A percentile compares a stretch with the other conserved stretches of the same genome.
Conservation (phyloP, 192 early-diverging fungal genomes). For the Mycoemilia scoparia region DNA sequence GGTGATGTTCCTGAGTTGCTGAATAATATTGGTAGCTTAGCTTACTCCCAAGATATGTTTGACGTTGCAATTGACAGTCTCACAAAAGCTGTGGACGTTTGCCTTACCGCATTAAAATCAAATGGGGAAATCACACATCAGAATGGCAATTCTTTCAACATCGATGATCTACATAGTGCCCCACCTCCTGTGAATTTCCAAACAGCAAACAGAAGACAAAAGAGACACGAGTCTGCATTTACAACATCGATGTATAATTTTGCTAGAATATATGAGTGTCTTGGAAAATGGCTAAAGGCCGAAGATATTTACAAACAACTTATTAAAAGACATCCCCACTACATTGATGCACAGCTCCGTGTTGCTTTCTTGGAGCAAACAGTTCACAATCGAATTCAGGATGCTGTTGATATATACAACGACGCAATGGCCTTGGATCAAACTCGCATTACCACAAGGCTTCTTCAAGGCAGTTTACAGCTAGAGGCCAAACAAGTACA, state of each 20-base stretch:
- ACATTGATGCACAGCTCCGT: constrained; percentile 62
- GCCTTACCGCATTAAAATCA: too few relatives aligned
- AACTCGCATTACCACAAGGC: constrained; percentile 41
- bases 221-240: constrained; percentile 7
- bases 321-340: constrained; percentile 41
- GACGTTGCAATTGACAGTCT: too few relatives aligned
- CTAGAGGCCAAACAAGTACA: constrained; percentile 37
- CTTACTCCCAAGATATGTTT: too few relatives aligned
- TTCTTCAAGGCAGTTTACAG: constrained; percentile 55
- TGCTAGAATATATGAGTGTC: constrained; percentile 46
- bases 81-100: too few relatives aligned
- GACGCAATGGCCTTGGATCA: constrained; percentile 42
- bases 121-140: too few relatives aligned
- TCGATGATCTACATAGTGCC: too few relatives aligned
- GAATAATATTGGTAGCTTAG: too few relatives aligned
- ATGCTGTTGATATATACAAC: constrained; percentile 41
- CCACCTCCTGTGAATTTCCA: neutral
- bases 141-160: too few relatives aligned
- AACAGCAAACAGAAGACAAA: constrained; percentile 3
- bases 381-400: constrained; percentile 26
- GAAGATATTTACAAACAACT: constrained; percentile 45
- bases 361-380: constrained; percentile 48
- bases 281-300: constrained; percentile 35
- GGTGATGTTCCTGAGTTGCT: too few relatives aligned
- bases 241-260: constrained; percentile 59